phyloP scores from a whole-genome alignment of 2,329 filamentous ascomycete genomes.

The Endocalyx cinctus region DNA sequence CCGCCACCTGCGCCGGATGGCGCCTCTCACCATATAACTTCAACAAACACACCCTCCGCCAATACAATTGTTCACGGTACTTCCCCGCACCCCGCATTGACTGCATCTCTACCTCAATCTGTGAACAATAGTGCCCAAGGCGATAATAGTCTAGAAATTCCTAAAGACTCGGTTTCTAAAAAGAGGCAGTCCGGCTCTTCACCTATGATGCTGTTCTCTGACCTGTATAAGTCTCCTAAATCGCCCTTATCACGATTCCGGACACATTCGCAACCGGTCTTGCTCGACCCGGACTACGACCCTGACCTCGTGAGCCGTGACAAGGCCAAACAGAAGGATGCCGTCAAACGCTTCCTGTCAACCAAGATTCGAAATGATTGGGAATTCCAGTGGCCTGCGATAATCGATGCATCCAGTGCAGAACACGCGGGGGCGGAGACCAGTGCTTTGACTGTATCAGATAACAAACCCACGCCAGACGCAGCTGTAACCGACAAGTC shows the following conservation, averaged over 20 bases:
- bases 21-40: too few species aligned
- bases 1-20: too few species aligned
- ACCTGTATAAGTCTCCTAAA: constrained; percentile 53
- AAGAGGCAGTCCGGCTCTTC: constrained; percentile 13
- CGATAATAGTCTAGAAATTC: too few species aligned
- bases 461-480: neutral
- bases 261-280: constrained; percentile 28
- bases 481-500: neutral
- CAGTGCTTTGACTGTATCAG: neutral
- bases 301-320: constrained; percentile 58
- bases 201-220: constrained; percentile 53
- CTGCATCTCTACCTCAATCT: too few species aligned
- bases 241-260: constrained; percentile 50
- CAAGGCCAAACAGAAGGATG: constrained; percentile 59
- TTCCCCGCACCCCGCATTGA: constrained; percentile 26
- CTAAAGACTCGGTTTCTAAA: too few species aligned
- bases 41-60: too few species aligned
- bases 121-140: too few species aligned
- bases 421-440: neutral
- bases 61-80: constrained; percentile 22
- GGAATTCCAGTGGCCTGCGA: constrained; percentile 53
- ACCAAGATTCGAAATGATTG: constrained; percentile 56
- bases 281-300: constrained; percentile 42
- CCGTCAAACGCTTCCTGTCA: constrained; percentile 51
- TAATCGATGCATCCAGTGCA: constrained; percentile 7